A percentile compares a stretch with the other conserved stretches of the same genome.
These are phyloP conservation scores for Nannochloropsis gaditana DNA, from an alignment of 108 stramenopile genomes.

Conservation along the genomic window DNA sequence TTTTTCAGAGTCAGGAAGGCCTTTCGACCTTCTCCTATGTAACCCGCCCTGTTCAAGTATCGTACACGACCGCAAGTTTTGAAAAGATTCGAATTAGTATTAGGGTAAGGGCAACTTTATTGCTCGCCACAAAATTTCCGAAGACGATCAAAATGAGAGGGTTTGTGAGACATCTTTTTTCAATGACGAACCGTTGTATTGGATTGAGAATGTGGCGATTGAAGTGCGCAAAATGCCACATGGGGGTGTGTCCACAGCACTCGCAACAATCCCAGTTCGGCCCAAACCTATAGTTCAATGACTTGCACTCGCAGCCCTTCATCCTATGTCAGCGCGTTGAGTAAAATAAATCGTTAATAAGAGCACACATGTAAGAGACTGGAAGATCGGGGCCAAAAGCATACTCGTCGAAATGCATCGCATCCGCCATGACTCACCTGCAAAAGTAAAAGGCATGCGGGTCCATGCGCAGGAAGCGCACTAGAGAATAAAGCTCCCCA, in stretches of 20 bases:
- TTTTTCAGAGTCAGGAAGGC: constrained; percentile 80
- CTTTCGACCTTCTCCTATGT: constrained; percentile 76
- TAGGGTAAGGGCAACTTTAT: too few relatives aligned
- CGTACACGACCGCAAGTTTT: too few relatives aligned
- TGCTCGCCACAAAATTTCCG: too few relatives aligned
- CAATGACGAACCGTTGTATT: constrained; percentile 63
- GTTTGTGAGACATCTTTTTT: constrained; percentile 45
- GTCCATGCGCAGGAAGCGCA: constrained; percentile 86
- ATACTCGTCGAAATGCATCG: not conserved
- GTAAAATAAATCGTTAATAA: not conserved
- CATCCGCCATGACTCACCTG: constrained; percentile 36
- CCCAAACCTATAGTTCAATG: constrained; percentile 82
- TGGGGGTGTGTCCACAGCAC: constrained; percentile 79
- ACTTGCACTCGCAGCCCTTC: constrained; percentile 83
- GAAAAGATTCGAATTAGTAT: too few relatives aligned
- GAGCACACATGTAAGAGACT: not conserved
- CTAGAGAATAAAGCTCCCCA: constrained; percentile 91
- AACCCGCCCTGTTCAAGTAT: constrained; percentile 51
- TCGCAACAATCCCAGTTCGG: constrained; percentile 65
- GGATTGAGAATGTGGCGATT: constrained; percentile 89
- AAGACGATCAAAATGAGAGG: not conserved
- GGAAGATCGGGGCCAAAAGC: not conserved
- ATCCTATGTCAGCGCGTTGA: not conserved
- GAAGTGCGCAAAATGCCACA: constrained; percentile 89
- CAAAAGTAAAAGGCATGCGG: constrained; percentile 97